Evolutionary conservation across 352 stramenopile genomes (phyloP).

Genomic region (Pythium plurisporium): DNA sequence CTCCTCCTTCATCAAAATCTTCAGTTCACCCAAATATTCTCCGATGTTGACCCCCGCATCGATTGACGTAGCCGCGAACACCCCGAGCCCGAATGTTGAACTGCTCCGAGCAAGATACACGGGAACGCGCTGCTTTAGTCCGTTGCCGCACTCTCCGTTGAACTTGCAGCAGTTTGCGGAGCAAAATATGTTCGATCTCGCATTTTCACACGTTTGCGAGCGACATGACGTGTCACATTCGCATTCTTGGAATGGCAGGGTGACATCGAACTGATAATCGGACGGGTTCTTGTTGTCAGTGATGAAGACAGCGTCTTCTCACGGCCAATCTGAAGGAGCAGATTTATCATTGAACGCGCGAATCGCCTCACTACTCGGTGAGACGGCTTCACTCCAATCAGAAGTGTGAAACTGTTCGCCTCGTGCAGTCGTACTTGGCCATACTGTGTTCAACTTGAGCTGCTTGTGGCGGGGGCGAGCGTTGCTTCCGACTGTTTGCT

Average conservation of each 20-base stretch:
- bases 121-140: background rate
- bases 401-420: too few relatives aligned
- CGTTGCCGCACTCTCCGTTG: background rate
- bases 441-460: too few relatives aligned
- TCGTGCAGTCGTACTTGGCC: too few relatives aligned
- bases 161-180: background rate
- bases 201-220: background rate
- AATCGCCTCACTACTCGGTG: too few relatives aligned
- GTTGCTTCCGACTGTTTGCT: too few relatives aligned
- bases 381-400: too few relatives aligned
- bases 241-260: background rate
- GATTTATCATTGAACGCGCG: too few relatives aligned
- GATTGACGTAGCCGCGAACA: background rate
- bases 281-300: background rate
- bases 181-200: background rate
- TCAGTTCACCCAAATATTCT: constrained; percentile 3
- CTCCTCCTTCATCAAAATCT: background rate
- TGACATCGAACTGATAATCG: background rate
- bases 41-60: constrained; percentile 1
- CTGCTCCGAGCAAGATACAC: background rate
- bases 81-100: background rate
- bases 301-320: background rate
- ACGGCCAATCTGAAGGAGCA: constrained; percentile 1
- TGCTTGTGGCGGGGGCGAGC: too few relatives aligned
- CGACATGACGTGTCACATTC: background rate